These are phyloP conservation scores for Trichocladium antarcticum DNA, from an alignment of 495 filamentous ascomycete genomes.

Conservation along the genomic window DNA sequence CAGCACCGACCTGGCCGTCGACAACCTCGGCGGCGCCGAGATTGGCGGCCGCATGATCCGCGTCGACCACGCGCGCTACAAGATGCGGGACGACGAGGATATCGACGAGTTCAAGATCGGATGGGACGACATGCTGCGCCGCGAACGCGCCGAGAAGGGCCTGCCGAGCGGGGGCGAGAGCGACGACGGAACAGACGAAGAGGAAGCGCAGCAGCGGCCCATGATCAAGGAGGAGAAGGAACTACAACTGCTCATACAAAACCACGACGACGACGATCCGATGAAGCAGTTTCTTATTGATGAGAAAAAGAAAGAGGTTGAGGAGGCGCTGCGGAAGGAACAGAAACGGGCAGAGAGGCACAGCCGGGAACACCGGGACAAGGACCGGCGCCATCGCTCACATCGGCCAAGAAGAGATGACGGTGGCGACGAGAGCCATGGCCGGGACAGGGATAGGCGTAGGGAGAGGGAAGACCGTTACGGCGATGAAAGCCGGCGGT, in stretches of 20 bases:
- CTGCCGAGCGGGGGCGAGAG: constrained; percentile 28
- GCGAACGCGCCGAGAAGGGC: constrained; percentile 30
- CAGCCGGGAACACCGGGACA: constrained; percentile 23
- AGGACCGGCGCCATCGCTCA: constrained; percentile 20
- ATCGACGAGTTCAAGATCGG: constrained; percentile 44
- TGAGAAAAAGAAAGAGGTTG: constrained; percentile 81
- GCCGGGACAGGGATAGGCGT: constrained; percentile 3
- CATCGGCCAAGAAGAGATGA: constrained; percentile 19
- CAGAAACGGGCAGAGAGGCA: constrained; percentile 31
- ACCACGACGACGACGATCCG: constrained; percentile 91
- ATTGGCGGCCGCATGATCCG: constrained; percentile 70
- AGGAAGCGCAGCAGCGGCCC: constrained; percentile 26
- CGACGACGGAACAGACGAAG: constrained; percentile 26
- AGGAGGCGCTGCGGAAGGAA: constrained; percentile 50
- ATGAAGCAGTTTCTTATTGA: constrained; percentile 87
- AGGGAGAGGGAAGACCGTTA: constrained; percentile 6
- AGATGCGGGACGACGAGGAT: constrained; percentile 76
- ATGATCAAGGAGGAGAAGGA: constrained; percentile 58
- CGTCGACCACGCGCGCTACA: constrained; percentile 89
- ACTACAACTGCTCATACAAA: constrained; percentile 57
- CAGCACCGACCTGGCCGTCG: constrained; percentile 87
- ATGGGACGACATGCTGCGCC: constrained; percentile 37
- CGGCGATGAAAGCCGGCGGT: constrained; percentile 11
- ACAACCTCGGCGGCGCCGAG: constrained; percentile 80
- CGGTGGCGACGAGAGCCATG: constrained; percentile 5